Base-by-base conservation (phyloP, 1,284 basidiomycete genomes). In the Irpex sp. region DNA sequence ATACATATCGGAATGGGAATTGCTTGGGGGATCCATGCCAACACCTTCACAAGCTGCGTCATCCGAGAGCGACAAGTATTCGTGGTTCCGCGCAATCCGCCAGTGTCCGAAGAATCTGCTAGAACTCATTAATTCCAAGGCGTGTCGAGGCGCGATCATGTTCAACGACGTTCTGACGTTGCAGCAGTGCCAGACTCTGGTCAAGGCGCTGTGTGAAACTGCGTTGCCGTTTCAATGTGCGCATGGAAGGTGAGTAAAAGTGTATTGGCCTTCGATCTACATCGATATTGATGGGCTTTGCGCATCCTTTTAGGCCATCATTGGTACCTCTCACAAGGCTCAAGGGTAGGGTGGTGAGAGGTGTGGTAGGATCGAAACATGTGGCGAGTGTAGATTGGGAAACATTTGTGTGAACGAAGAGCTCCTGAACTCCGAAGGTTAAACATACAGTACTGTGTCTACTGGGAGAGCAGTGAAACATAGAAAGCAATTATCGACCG, bases 91-190 rank as follows among this genome's bases (percentile, higher is more conserved):
- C 66, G 86, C 87, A 37, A 74, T 95, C 58, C 84, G 91, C 36
- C 87, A 85, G 81, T 94, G 92, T 75, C 96, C 96, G 7, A 81
- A 80, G 57, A 86, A 85, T 62, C 81, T 97, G 61, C 73, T 95
- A 9, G 91, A 95, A 55, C 77, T 98, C 64, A 81, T 94, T 64
- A 96, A 97, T 75, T 96, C 94, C 4, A 95, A 94, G 75, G 96
- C 96, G 11, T 98, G 96, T 71, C 82, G 96, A 79, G 94, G 95
- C 89, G 94, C 96, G 0, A 92, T 97, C 75, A 98, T 98, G 96
- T 98, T 98, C 81, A 96, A 95, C 69, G 96, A 98, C 73, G 65
- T 79, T 0, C 81, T 98, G 57, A 84, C 79, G 15, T 62, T 76
- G 2, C 81, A 83, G 40, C 93, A 97, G 72, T 93, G 93, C 73